A percentile compares a stretch with the other conserved stretches of the same genome.
These are phyloP conservation scores for Nelumbo lutea DNA, from an alignment of 164 flowering plant species.

Conservation along the genomic window DNA sequence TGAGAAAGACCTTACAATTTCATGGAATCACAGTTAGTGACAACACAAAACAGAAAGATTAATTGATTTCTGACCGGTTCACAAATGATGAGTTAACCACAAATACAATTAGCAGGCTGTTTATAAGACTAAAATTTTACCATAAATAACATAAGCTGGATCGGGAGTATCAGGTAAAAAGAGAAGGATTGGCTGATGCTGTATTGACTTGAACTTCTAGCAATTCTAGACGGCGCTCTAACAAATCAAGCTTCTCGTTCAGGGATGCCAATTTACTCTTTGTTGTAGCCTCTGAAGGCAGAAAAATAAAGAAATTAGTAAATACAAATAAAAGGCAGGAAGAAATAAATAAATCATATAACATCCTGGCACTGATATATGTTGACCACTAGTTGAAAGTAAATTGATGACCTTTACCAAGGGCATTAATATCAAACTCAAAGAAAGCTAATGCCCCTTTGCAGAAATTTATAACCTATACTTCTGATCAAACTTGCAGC, in stretches of 20 bases:
- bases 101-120: neutral
- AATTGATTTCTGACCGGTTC: neutral
- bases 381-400: neutral
- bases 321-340: neutral
- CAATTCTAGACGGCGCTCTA: constrained; percentile 83
- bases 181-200: constrained; percentile 73
- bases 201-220: constrained; percentile 88
- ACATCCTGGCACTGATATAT: neutral
- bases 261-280: constrained; percentile 82
- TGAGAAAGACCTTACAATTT: neutral
- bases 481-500: neutral
- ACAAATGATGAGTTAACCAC: neutral
- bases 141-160: neutral
- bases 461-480: neutral
- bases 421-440: neutral
- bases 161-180: constrained; percentile 31
- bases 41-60: neutral
- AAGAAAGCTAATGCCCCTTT: neutral
- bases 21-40: neutral
- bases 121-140: neutral
- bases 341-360: neutral
- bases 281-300: constrained; percentile 79
- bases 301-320: neutral
- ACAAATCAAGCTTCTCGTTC: constrained; percentile 85
- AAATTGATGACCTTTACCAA: neutral